Base-by-base conservation (phyloP, 1,284 basidiomycete species). In the Trichosporon sp. region DNA sequence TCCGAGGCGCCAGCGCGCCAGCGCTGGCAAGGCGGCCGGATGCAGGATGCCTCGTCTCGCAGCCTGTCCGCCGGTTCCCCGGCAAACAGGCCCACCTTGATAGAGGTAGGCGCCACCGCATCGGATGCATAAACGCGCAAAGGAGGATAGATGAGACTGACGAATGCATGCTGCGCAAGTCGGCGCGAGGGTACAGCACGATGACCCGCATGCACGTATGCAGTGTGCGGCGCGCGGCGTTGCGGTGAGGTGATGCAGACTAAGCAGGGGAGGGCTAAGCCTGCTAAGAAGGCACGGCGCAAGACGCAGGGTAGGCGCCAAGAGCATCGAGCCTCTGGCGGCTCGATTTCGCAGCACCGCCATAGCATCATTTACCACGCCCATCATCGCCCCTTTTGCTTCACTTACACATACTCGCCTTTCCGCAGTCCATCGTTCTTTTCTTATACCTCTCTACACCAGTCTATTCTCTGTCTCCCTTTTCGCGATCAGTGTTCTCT, bases 351-450 rank as follows among this genome's bases (percentile, higher is more conserved):
- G 56, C 56, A 60, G 56, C 56, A 31, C 56, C 56, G 56, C 56
- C 56, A 31, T 31, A 60, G 56, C 27, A 31, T 60, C 56, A 60
- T 51, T 60, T 29, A 60, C 56, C 56, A 60, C 21, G 56, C 56
- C 56, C 56, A 31, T 60, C 56, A 60, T 31, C 56, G 56, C 56
- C 56, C 56, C 56, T 60, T 60, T 60, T 60, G 56, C 56, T 60
- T 60, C 56, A 31, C 56, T 60, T 12, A 5, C 12, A 13, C 29
- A 18, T 60, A 15, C 56, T 31, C 27, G 27, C 27, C 13, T 29
- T 18, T 60, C 56, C 56, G 56, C 56, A 60, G 56, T 31, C 27
- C n/a, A n/a, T 18, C 27, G 15, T 60, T 11, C 29, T 31, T 60
- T 32, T 32, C 29, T 60, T 18, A 31, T 31, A 31, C 56, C 56